Evolutionary conservation across 768 basidiomycete species (phyloP), one percentile per base, ranked within the genome.

Genomic region (Leucocoprinus birnbaumii): DNA sequence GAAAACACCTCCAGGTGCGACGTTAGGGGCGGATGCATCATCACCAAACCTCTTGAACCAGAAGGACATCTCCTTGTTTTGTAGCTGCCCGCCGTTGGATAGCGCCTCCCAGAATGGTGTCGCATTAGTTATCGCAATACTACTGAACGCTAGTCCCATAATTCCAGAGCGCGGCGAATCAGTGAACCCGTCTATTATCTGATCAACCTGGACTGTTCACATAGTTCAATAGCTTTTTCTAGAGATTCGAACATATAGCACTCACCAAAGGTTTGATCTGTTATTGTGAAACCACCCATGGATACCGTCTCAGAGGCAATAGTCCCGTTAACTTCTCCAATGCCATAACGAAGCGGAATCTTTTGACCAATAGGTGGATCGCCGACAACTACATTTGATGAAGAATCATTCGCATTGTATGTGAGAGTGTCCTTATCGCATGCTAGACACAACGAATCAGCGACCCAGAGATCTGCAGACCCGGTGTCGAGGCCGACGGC

Each of bases 401-500:
- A 69, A 13, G 66, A 70, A 43, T 59, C 55, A 1, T 61, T 25
- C 0, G 74, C 27, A 51, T 82, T 64, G 62, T 81, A 87, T 38
- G 73, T 31, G 0, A 82, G 80, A 0, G 78, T 72, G 18, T 51
- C 51, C 0, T 52, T 2, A 14, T 59, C 54, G 59, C 87, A 90
- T 51, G 55, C 58, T 10, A 3, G 19, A 63, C 82, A 93, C 21
- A 63, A 46, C 0, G 70, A 66, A 14, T 77, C 75, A 0, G 87
- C 85, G 6, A 99, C 78, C 95, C 94, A 99, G 3, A 98, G 73
- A 69, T 98, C 96, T 18, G 84, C 84, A 0, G 89, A 92, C 13
- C 94, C 94, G 0, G 96, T 98, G 68, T 98, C 96, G 31, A 98
- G 80, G 53, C 96, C 84, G 52, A 97, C 76, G 51, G 85, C 75